Evolutionary conservation across 2,329 filamentous ascomycete genomes (phyloP).

Genomic region (Penicillium italicum): DNA sequence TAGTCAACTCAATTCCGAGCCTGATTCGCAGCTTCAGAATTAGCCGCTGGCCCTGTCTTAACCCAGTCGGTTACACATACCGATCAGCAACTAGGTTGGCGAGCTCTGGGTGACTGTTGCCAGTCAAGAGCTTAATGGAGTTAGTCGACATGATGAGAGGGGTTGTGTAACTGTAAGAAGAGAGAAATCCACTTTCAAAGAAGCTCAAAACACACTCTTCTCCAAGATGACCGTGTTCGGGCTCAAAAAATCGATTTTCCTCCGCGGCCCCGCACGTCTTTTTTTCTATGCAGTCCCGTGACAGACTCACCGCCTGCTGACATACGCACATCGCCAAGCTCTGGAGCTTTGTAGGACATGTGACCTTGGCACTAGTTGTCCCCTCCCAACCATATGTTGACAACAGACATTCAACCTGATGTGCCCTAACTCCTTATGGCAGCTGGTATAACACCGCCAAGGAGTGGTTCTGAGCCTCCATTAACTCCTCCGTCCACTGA

Average conservation of each 20-base stretch:
- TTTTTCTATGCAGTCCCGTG: slow-evolving; percentile 23
- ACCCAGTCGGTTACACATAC: slow-evolving; percentile 41
- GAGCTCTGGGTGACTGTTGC: slow-evolving; percentile 70
- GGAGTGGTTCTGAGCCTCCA: no score
- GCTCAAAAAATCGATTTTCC: slow-evolving; percentile 24
- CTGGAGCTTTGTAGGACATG: background rate
- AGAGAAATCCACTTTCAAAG: background rate
- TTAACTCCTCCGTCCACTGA: no score
- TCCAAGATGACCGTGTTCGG: slow-evolving; percentile 7
- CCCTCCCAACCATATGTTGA: no score
- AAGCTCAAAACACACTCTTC: slow-evolving; percentile 2
- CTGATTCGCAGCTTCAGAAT: slow-evolving; percentile 35
- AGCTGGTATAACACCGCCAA: no score
- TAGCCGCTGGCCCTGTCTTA: slow-evolving; percentile 10
- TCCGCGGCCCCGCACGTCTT: slow-evolving; percentile 23
- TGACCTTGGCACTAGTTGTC: no score
- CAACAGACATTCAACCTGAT: no score
- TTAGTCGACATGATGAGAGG: slow-evolving; percentile 60
- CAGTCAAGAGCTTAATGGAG: slow-evolving; percentile 70
- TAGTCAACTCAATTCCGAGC: slow-evolving; percentile 63
- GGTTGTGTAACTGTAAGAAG: background rate
- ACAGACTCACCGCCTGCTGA: slow-evolving; percentile 20
- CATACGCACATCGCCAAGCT: background rate
- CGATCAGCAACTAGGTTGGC: slow-evolving; percentile 66
- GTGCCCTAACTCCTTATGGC: no score